These are phyloP conservation scores for Gentiana dahurica DNA, from an alignment of 257 asterid species.

Conservation along the genomic window DNA sequence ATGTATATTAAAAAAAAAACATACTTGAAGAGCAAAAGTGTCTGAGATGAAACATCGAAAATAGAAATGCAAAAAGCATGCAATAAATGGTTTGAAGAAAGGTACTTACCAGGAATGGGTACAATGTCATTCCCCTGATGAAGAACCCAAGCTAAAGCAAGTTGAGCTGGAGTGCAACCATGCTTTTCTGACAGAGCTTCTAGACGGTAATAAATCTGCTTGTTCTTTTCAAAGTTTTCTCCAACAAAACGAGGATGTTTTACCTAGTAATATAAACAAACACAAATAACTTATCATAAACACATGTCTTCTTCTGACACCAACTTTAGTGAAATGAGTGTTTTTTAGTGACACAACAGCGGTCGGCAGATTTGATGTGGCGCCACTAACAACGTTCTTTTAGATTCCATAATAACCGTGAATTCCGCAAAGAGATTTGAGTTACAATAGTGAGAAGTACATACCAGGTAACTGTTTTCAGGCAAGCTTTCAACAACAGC, in stretches of 20 bases:
- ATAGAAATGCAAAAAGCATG: too few species aligned
- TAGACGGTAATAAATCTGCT: conserved; percentile 33
- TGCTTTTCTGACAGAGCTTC: conserved; percentile 40
- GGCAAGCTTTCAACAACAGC: conserved; percentile 30
- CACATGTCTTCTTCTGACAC: too few species aligned
- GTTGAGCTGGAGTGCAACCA: conserved; percentile 49
- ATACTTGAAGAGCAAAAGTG: too few species aligned
- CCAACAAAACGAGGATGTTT: conserved; percentile 45
- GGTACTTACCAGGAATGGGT: conserved; percentile 51
- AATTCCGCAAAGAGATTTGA: neutral
- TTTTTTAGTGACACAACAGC: too few species aligned
- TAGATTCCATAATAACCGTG: too few species aligned
- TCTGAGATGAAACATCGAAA: too few species aligned
- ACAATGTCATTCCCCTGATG: conserved; percentile 49
- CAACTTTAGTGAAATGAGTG: too few species aligned
- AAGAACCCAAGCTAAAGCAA: conserved; percentile 54
- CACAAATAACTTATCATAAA: too few species aligned
- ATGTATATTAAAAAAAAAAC: too few species aligned
- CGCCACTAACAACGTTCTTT: too few species aligned
- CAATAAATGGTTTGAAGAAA: too few species aligned
- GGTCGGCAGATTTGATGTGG: neutral
- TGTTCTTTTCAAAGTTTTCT: conserved; percentile 58
- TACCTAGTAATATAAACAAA: conserved; percentile 12
- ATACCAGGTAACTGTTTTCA: conserved; percentile 31
- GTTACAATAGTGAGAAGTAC: neutral